phyloP scores from a whole-genome alignment of 306 rosid species.

The Pterocarpus santalinus region DNA sequence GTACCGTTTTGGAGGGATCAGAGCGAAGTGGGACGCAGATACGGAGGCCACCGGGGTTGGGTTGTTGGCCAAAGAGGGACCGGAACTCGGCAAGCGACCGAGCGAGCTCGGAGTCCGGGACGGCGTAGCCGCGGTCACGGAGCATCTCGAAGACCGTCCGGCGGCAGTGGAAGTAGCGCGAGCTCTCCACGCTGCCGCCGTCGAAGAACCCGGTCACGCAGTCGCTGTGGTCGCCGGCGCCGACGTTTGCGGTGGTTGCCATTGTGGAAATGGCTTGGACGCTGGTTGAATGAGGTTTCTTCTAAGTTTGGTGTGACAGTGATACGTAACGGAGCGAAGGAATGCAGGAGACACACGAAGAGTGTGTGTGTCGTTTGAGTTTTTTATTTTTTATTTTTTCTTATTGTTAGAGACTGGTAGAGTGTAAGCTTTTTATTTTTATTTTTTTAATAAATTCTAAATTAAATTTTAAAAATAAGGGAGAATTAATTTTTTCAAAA shows the following conservation, averaged over 20 bases:
- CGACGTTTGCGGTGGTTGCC: neutral
- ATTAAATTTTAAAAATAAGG: too few species aligned
- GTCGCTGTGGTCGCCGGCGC: neutral
- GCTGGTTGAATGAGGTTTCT: too few species aligned
- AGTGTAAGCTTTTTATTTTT: too few species aligned
- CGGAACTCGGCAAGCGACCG: conserved; percentile 54
- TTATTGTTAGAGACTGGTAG: too few species aligned
- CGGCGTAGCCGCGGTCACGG: conserved; percentile 61
- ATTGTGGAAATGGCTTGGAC: neutral
- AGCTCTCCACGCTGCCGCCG: conserved; percentile 47
- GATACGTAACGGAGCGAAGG: too few species aligned
- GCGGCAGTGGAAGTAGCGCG: conserved; percentile 49
- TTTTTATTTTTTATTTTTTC: too few species aligned
- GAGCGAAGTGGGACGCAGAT: conserved; percentile 48
- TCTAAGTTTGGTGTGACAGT: too few species aligned
- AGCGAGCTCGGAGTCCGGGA: conserved; percentile 47
- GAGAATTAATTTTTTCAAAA: too few species aligned
- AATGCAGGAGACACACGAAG: too few species aligned
- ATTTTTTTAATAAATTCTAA: too few species aligned
- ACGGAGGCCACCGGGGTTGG: conserved; percentile 47
- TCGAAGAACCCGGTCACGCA: neutral
- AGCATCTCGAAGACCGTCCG: conserved; percentile 62
- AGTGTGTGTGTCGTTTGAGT: too few species aligned
- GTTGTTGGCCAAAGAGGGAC: conserved; percentile 47
- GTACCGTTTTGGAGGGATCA: conserved; percentile 50